Evolutionary conservation across 805 yeast species (phyloP).

Genomic region (Lipomyces anomalus): DNA sequence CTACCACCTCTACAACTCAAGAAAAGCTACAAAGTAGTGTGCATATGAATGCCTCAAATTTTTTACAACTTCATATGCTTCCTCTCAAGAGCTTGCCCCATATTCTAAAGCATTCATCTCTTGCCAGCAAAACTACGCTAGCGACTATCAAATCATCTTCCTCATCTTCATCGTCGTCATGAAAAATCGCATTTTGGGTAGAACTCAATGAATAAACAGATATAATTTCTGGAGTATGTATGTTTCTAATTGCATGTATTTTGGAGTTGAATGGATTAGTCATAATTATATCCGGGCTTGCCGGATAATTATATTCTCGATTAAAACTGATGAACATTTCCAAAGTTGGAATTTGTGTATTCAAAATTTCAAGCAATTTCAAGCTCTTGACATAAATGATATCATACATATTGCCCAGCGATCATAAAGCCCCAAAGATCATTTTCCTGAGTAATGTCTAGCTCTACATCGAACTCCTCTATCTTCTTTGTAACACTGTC

Average conservation of each 20-base stretch:
- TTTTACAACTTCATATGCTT: slow-evolving; percentile 61
- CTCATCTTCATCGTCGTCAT: background rate
- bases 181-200: too few species aligned
- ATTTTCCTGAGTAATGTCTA: background rate
- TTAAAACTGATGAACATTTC: too few species aligned
- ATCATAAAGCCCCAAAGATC: background rate
- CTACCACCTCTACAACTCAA: slow-evolving; percentile 41
- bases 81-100: slow-evolving; percentile 58
- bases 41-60: slow-evolving; percentile 49
- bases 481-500: too few species aligned
- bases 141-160: background rate
- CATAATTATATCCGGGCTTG: too few species aligned
- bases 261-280: too few species aligned
- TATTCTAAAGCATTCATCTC: slow-evolving; percentile 31
- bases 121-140: slow-evolving; percentile 1
- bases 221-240: too few species aligned
- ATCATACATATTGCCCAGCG: background rate
- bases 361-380: too few species aligned
- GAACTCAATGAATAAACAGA: too few species aligned
- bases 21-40: slow-evolving; percentile 48
- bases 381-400: too few species aligned
- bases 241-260: too few species aligned
- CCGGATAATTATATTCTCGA: too few species aligned
- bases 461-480: background rate
- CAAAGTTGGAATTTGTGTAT: too few species aligned